Evolutionary conservation across 495 filamentous ascomycete genomes (phyloP).

Genomic region (Xanthoparmelia taractica): DNA sequence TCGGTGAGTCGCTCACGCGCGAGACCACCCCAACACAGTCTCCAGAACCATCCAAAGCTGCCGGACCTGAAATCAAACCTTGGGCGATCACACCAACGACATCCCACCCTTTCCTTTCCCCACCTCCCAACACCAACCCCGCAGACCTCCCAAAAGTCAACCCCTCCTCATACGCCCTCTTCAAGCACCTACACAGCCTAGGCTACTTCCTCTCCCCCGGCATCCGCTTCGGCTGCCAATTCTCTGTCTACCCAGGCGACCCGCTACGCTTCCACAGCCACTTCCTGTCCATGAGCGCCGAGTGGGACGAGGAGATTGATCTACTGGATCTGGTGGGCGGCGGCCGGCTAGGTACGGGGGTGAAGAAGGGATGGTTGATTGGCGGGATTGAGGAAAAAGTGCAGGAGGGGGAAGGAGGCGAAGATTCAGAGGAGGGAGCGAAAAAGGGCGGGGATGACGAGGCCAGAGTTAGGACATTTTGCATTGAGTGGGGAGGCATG

Average conservation of each 20-base stretch:
- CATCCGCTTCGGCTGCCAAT: conserved; percentile 88
- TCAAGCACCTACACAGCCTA: conserved; percentile 64
- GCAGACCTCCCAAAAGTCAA: conserved; percentile 20
- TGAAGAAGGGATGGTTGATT: conserved; percentile 90
- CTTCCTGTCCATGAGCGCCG: conserved; percentile 68
- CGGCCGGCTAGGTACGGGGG: conserved; percentile 81
- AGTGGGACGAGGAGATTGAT: conserved; percentile 79
- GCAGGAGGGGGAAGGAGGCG: conserved; percentile 1
- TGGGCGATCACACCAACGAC: too few relatives aligned
- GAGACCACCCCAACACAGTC: too few relatives aligned
- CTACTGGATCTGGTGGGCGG: conserved; percentile 77
- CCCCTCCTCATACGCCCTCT: conserved; percentile 50
- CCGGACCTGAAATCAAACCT: too few relatives aligned
- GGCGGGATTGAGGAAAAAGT: conserved; percentile 47
- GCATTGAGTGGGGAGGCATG: conserved; percentile 81
- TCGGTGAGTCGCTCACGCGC: too few relatives aligned
- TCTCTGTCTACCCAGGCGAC: conserved; percentile 90
- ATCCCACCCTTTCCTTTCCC: conserved; percentile 41
- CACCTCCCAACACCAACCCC: conserved; percentile 45
- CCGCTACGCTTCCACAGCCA: conserved; percentile 91
- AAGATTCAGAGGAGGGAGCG: conserved; percentile 27
- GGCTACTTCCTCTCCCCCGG: conserved; percentile 88
- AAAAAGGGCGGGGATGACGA: conserved; percentile 24
- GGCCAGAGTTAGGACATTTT: conserved; percentile 55
- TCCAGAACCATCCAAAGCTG: too few relatives aligned